Evolutionary conservation across 148 eudicot genomes (phyloP), one percentile per base, ranked within the genome.

Genomic region (Euryodendron excelsum): DNA sequence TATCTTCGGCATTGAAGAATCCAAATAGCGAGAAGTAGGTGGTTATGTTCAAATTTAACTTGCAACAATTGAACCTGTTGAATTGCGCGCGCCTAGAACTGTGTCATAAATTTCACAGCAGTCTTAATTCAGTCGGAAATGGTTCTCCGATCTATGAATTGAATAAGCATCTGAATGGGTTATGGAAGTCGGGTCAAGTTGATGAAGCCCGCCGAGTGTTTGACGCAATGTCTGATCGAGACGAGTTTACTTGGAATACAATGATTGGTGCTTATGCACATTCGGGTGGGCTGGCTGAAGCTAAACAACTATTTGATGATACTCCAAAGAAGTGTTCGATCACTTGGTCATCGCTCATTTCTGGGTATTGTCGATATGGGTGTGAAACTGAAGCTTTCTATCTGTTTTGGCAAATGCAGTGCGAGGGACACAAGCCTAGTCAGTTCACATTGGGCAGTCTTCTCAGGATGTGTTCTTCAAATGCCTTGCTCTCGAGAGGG

Each of bases 311-410:
- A 12, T 88, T 94, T 83, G 71, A 77, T 63, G 85, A 84, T 59
- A 77, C 90, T 68, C 98, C 96, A 31, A 82, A 44, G 83, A 91
- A 80, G 84, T 88, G 89, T 84, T 79, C 89, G 8, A 82, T 94
- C 39, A 89, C 98, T 47, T 94, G 94, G 96, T 90, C 93, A 56
- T 84, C 94, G 0, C 79, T 94, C 44, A 78, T 94, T 74, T 87
- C 92, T 6, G 97, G 98, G 76, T 92, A 85, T 75, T 94, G 93
- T 82, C 80, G 79, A 60, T 67, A 78, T 56, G 91, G 92, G 73
- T 74, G 41, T 47, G 90, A 78, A 75, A 34, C 31, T 11, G 88
- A 89, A 41, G 91, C 92, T 53, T 81, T 90, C 75, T 62, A 78
- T 17, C 79, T 89, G 88, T 86, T 92, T 72, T 83, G 82, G 79